A percentile compares a stretch with the other conserved stretches of the same genome.
Evolutionary conservation across 306 rosid species (phyloP).

Genomic region (Dryas drummondii): DNA sequence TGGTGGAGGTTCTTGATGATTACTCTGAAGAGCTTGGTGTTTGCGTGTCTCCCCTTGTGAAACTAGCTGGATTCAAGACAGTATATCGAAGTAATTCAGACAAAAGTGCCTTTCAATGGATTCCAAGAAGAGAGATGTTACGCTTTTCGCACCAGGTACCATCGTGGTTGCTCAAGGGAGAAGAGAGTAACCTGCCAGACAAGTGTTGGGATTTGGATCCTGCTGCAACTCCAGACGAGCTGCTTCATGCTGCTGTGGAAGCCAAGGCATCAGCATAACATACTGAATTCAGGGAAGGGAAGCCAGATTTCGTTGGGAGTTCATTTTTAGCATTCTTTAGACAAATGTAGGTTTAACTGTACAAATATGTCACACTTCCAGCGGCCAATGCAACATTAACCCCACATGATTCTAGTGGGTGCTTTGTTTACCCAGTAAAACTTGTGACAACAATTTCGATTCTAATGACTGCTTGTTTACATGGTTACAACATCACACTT

Average conservation of each 20-base stretch:
- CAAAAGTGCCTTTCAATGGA: slow-evolving; percentile 70
- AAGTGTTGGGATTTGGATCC: slow-evolving; percentile 96
- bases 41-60: slow-evolving; percentile 76
- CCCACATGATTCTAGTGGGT: slow-evolving; percentile 58
- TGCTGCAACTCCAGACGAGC: slow-evolving; percentile 96
- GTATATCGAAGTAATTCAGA: slow-evolving; percentile 68
- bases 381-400: slow-evolving; percentile 57
- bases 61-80: slow-evolving; percentile 81
- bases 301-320: slow-evolving; percentile 30
- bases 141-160: slow-evolving; percentile 99
- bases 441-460: slow-evolving; percentile 41
- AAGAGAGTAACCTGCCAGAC: slow-evolving; percentile 57
- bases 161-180: slow-evolving; percentile 67
- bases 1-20: slow-evolving; percentile 94
- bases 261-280: slow-evolving; percentile 34
- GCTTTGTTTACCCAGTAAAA: slow-evolving; percentile 44
- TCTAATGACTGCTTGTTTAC: slow-evolving; percentile 49
- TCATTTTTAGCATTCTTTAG: slow-evolving; percentile 52
- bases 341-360: slow-evolving; percentile 79
- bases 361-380: slow-evolving; percentile 64
- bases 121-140: slow-evolving; percentile 83
- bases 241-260: slow-evolving; percentile 67
- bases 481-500: slow-evolving; percentile 5
- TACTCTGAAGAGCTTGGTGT: slow-evolving; percentile 93
- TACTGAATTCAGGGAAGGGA: slow-evolving; percentile 30